These are phyloP conservation scores for Xylariaceae sp. DNA, from an alignment of 2,329 filamentous ascomycete species.

Conservation along the genomic window DNA sequence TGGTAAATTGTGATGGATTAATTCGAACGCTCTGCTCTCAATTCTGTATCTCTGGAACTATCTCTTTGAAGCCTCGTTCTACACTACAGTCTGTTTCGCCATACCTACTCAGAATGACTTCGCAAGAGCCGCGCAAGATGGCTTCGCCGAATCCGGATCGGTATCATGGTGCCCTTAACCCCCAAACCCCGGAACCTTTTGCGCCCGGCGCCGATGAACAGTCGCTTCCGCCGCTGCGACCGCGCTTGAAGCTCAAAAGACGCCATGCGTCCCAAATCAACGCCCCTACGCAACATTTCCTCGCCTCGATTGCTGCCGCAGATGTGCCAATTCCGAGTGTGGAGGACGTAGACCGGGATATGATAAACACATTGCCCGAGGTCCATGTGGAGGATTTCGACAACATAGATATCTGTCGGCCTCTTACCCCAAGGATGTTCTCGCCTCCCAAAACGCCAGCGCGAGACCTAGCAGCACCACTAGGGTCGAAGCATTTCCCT, in stretches of 20 bases:
- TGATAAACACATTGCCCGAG: constrained; percentile 36
- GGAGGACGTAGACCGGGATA: constrained; percentile 46
- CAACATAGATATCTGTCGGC: constrained; percentile 29
- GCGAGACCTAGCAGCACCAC: constrained; percentile 40
- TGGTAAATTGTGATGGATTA: constrained; percentile 18
- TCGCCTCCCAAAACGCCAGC: constrained; percentile 57
- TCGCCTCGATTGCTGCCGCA: constrained; percentile 61
- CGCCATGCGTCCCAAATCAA: constrained; percentile 48
- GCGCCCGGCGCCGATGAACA: constrained; percentile 33
- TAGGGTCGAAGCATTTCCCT: constrained; percentile 46
- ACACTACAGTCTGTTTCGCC: neutral
- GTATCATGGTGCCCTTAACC: constrained; percentile 34
- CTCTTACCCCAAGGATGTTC: constrained; percentile 38
- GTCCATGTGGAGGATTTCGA: constrained; percentile 33
- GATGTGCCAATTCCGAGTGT: constrained; percentile 61
- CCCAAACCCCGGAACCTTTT: constrained; percentile 50
- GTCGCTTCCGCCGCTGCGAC: constrained; percentile 44
- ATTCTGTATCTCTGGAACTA: constrained; percentile 10
- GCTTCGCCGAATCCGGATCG: constrained; percentile 41
- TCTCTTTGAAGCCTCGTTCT: constrained; percentile 1
- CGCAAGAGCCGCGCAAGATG: constrained; percentile 41
- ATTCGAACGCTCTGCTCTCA: constrained; percentile 8
- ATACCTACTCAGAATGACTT: constrained; percentile 33
- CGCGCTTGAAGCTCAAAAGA: constrained; percentile 50
- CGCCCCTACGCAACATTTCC: constrained; percentile 59